Evolutionary conservation across 2,329 filamentous ascomycete species (phyloP), one percentile per base, ranked within the genome.

Genomic region (Fusarium sp.): DNA sequence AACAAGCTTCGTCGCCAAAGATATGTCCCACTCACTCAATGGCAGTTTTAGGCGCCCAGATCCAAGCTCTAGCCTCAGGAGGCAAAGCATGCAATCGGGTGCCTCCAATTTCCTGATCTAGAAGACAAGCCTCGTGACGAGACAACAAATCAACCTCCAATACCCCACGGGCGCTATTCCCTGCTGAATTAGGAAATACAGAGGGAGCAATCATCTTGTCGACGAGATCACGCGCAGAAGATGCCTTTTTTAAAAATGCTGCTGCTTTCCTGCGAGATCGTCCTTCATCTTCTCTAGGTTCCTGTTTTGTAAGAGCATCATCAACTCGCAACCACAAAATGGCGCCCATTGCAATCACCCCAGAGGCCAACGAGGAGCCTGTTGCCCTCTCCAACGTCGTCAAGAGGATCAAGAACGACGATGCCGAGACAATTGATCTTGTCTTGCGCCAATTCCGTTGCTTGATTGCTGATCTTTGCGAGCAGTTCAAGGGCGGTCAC

Each of bases 401-500:
- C 54, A 71, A 71, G 41, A 35, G 63, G 26, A 71, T 71, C 52
- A 59, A 68, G 36, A 70, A 64, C 10, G 67, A 71, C 32, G 69
- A 72, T 43, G 36, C 66, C 6, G 42, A 67, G 38, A 73, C 58
- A 28, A 70, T 73, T 48, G 80, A 86, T 44, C 71, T 83, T 19
- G 84, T 88, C 2, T 74, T 90, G 46, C 82, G 81, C 65, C 84
- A 83, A 6, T 89, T 89, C 70, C 79, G 88, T 51, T 77, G 84
- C 45, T 75, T 91, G 28, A 87, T 91, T 56, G 86, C 88, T 40
- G 88, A 91, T 70, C 75, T 91, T 4, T 90, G 87, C 68, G 82
- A 91, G 71, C 88, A 91, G 64, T 91, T 89, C 74, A 85, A 85
- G 61, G 87, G 87, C 32, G 88, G 88, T 0, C 88, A 91, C 70